Base-by-base conservation (phyloP, 345 rosid species). In the Hypericum androsaemum region DNA sequence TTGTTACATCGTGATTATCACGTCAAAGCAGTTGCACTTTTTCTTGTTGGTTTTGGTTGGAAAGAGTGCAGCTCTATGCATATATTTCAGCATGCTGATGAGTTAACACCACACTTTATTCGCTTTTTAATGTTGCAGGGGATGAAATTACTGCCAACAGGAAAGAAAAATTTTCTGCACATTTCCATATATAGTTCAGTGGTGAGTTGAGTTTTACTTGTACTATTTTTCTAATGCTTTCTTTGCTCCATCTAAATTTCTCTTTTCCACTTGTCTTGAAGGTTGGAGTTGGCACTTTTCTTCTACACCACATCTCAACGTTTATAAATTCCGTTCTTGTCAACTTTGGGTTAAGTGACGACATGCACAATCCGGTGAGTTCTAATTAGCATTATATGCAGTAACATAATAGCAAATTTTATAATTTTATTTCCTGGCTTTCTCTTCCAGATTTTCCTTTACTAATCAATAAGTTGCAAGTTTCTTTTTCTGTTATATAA, bases 291-390 rank as follows among this genome's bases (percentile, higher is more conserved):
- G 94, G 94, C 63, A 80, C 99, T 40, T 80, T 80, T 47, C 66
- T 92, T 28, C 67, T 92, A 39, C 96, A 83, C 74, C 88, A 88
- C 16, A 76, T 88, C 40, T 88, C 95, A 11, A 38, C 59, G 79
- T 67, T 83, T 79, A 83, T 88, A 46, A 82, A 83, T 60, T 71
- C 83, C 36, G 62, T 88, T 73, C 95, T 94, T 64, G 64, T 73
- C 58, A 94, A 65, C 54, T 86, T 94, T 37, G 97, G 97, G 51
- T 66, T 94, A 44, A 80, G 78, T 50, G 94, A 86, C 49, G 99
- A 94, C 60, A 85, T 94, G 95, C 88, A 88, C 73, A 83, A 82
- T 68, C 90, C 84, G 1, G 95, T 88, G 60, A 77, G 95, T 73
- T 48, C 43, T 41, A 12, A 48, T 43, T 50, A 46, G 17, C 37